These are phyloP conservation scores for Trichoderma reesei DNA, from an alignment of 495 filamentous ascomycete species.

Conservation along the genomic window DNA sequence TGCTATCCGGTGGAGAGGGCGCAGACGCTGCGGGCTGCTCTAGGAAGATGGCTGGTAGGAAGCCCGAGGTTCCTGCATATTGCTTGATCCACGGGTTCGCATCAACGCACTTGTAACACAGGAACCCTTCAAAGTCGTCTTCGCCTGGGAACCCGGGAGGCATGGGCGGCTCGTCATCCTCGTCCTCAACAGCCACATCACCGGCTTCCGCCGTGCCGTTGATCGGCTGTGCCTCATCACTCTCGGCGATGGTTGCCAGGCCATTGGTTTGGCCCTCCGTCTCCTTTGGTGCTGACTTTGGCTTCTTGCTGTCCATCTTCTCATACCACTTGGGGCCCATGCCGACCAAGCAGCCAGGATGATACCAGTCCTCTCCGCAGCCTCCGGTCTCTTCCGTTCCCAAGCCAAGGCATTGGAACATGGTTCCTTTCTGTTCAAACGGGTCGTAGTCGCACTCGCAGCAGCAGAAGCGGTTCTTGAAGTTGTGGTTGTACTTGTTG, in stretches of 20 bases:
- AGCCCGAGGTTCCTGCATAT: constrained; percentile 77
- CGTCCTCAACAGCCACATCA: constrained; percentile 25
- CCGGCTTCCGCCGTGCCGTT: constrained; percentile 14
- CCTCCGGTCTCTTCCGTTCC: constrained; percentile 70
- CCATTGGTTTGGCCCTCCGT: constrained; percentile 12
- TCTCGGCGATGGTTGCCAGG: constrained; percentile 33
- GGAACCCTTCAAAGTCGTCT: constrained; percentile 76
- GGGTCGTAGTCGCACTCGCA: constrained; percentile 81
- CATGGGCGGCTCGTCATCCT: constrained; percentile 44
- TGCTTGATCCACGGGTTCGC: constrained; percentile 84
- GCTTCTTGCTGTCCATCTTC: constrained; percentile 34
- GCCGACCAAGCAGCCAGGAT: constrained; percentile 88
- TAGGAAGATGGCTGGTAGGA: constrained; percentile 58
- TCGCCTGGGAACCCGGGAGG: constrained; percentile 82
- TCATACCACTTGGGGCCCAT: constrained; percentile 51
- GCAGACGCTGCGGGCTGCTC: constrained; percentile 16
- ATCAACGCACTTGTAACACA: constrained; percentile 91
- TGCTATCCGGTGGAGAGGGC: not conserved
- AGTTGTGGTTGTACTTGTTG: constrained; percentile 94
- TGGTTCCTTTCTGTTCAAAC: constrained; percentile 84
- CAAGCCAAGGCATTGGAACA: constrained; percentile 94
- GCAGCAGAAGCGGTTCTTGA: constrained; percentile 82
- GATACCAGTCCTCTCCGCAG: constrained; percentile 99
- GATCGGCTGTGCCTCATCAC: constrained; percentile 17
- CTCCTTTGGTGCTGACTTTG: constrained; percentile 8